Evolutionary conservation across 305 asterid species (phyloP).

Genomic region (Plantago coronopus): DNA sequence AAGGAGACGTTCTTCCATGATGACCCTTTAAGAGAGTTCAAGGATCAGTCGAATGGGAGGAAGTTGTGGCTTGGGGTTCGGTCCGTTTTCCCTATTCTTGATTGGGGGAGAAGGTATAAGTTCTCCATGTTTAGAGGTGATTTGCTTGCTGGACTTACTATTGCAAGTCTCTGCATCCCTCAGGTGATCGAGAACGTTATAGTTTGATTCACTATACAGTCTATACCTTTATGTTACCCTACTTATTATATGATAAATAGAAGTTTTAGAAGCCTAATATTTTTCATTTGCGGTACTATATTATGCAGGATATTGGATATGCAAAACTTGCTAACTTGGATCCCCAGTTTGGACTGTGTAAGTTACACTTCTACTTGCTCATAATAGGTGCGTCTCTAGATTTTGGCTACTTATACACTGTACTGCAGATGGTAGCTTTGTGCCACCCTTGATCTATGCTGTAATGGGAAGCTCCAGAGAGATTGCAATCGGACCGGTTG

Average conservation of each 20-base stretch:
- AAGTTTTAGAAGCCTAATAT: not conserved
- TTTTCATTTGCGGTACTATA: not conserved
- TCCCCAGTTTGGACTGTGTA: conserved; percentile 35
- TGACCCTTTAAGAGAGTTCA: conserved; percentile 58
- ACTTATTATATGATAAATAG: too few relatives aligned
- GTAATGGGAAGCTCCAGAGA: conserved; percentile 43
- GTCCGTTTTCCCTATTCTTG: conserved; percentile 58
- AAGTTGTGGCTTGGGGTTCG: conserved; percentile 41
- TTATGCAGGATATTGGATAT: conserved; percentile 35
- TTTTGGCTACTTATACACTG: too few relatives aligned
- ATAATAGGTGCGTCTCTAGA: too few relatives aligned
- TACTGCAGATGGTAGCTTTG: conserved; percentile 33
- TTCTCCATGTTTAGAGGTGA: conserved; percentile 63
- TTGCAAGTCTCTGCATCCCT: conserved; percentile 68
- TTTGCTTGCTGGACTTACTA: conserved; percentile 72
- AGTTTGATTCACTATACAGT: too few relatives aligned
- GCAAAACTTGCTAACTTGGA: conserved; percentile 36
- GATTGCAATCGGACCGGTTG: conserved; percentile 44
- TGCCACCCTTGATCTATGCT: conserved; percentile 40
- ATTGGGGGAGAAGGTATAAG: conserved; percentile 58
- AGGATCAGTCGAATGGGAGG: conserved; percentile 36
- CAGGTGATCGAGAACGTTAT: conserved; percentile 41
- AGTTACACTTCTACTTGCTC: conserved; percentile 15
- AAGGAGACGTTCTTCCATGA: conserved; percentile 68
- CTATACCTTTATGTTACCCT: too few relatives aligned